Conservation (phyloP, 1,284 basidiomycete species). For the Stereum hirsutum region DNA sequence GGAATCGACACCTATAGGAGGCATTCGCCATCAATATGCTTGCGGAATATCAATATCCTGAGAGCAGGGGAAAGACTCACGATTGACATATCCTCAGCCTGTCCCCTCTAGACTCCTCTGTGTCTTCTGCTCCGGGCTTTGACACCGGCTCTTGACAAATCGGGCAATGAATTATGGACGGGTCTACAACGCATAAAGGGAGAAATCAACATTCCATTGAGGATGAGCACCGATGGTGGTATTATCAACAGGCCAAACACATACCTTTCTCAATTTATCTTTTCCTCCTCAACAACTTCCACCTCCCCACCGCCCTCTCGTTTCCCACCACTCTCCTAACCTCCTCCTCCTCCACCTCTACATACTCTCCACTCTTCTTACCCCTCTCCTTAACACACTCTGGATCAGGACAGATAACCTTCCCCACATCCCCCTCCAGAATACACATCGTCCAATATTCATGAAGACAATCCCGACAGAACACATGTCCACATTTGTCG, state of each 20-base stretch:
- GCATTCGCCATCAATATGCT: too few species aligned
- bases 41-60: too few species aligned
- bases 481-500: slow-evolving; percentile 63
- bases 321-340: slow-evolving; percentile 59
- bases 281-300: slow-evolving; percentile 68
- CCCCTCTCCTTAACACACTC: slow-evolving; percentile 61
- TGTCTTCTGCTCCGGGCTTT: slow-evolving; percentile 29
- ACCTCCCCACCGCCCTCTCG: slow-evolving; percentile 51
- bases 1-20: too few species aligned
- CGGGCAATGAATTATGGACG: slow-evolving; percentile 68
- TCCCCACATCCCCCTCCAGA: slow-evolving; percentile 58
- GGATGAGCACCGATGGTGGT: too few species aligned
- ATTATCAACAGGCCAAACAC: too few species aligned
- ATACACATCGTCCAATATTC: slow-evolving; percentile 74
- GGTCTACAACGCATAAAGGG: slow-evolving; percentile 52
- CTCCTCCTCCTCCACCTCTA: slow-evolving; percentile 64
- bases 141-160: slow-evolving; percentile 67
- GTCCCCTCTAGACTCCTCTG: slow-evolving; percentile 55
- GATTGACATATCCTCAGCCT: slow-evolving; percentile 56
- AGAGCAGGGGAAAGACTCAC: too few species aligned
- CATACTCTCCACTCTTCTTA: too few species aligned
- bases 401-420: slow-evolving; percentile 67
- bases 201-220: slow-evolving; percentile 1
- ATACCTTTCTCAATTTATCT: slow-evolving; percentile 57
- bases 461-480: slow-evolving; percentile 61